phyloP scores from a whole-genome alignment of 148 eudicot species.

The Chenopodium suecicum region DNA sequence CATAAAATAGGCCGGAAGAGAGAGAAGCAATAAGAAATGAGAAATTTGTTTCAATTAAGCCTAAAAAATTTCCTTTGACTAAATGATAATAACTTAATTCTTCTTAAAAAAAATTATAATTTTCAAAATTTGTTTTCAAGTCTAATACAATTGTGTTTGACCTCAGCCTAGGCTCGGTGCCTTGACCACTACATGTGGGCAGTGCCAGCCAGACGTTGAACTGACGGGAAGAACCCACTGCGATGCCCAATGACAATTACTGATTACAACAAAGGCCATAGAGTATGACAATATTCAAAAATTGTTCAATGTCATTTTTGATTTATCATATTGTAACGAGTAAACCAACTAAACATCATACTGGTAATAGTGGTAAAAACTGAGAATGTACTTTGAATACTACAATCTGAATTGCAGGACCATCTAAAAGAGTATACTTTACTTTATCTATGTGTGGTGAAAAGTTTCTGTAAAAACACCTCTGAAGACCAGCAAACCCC shows the following conservation, averaged over 20 bases:
- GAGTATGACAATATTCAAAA: not conserved
- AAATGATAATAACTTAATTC: too few relatives aligned
- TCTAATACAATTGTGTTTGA: too few relatives aligned
- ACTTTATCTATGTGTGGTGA: not conserved
- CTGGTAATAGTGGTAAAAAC: too few relatives aligned
- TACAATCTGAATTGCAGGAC: not conserved
- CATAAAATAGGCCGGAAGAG: too few relatives aligned
- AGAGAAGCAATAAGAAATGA: too few relatives aligned
- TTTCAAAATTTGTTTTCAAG: too few relatives aligned
- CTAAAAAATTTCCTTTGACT: too few relatives aligned
- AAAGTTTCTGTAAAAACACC: not conserved
- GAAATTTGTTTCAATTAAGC: too few relatives aligned
- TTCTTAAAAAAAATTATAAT: too few relatives aligned
- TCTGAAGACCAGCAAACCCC: not conserved
- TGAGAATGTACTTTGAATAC: not conserved
- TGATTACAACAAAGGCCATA: not conserved
- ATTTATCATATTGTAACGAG: not conserved
- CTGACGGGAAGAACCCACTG: not conserved
- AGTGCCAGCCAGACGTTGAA: too few relatives aligned
- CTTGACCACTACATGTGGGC: too few relatives aligned
- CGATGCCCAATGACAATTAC: not conserved
- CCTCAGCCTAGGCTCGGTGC: too few relatives aligned
- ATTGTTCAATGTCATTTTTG: not conserved
- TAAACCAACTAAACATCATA: not conserved
- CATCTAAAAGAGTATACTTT: conserved; percentile 3